Evolutionary conservation across 169 alveolate species (phyloP), one percentile per base, ranked within the genome.

Genomic region (Cyclospora cayetanensis): DNA sequence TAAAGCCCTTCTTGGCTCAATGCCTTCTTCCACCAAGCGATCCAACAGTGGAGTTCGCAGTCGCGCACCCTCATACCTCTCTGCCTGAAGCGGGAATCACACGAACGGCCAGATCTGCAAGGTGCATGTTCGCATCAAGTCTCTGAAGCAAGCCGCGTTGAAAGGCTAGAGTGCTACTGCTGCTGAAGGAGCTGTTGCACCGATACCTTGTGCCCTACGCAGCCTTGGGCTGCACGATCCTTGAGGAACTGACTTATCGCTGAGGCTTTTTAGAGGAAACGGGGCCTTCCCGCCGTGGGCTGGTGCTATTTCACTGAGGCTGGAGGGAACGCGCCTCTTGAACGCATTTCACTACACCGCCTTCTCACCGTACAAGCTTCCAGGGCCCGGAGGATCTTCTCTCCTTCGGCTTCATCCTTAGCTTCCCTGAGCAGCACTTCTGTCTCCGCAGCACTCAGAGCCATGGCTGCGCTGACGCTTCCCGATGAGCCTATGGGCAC

Each of bases 401-500:
- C 85, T 35, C 65, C 29, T 74, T 74, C 85, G 27, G 22, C 0
- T 31, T 74, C 85, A 4, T 39, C 37, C 53, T 9, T 42, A n/a
- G 85, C 85, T 35, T 5, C 85, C 63, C 39, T 35, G 65, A 74
- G 65, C 65, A 74, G 65, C 65, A 20, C 53, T n/a, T 39, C 42
- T 7, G 39, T 27, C 39, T 74, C 85, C 42, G 63, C 63, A 22
- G 65, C 85, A 41, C 41, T 74, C n/a, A 74, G 63, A 7, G 53
- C 42, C 53, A 74, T 55, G 4, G 85, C 85, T 9, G 85, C 85
- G 4, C 46, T 25, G 65, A 74, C 85, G 29, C 85, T 74, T 9
- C 85, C 85, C 39, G 85, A 63, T 18, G 85, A 34, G 37, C 65
- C 85, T 20, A 74, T n/a, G 37, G 85, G 85, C 22, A 42, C 63